Evolutionary conservation across 176 grass and related monocot species (phyloP), one percentile per base, ranked within the genome.

Genomic region (Carex parvula): DNA sequence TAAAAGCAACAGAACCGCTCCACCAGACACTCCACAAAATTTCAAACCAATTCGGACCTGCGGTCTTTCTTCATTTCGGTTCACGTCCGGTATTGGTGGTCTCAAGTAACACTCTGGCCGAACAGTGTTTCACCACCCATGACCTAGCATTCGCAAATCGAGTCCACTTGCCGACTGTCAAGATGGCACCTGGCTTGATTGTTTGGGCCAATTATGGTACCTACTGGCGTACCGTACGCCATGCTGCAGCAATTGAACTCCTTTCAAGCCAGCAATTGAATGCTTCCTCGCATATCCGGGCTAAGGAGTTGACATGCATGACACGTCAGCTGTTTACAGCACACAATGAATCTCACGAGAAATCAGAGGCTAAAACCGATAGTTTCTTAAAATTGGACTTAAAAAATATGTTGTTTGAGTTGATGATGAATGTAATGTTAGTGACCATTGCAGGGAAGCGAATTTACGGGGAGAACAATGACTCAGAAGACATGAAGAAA

Each of bases 141-240:
- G 85, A 87, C 79, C 48, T 87, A n/a, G 18, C 66, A 42, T 87
- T 87, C 22, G 62, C 85, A 60, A 87, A 73, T 33, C 79, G 85
- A 15, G 64, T 71, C 63, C 59, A 54, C 10, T 39, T 84, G 32
- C 81, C 52, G 18, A 32, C 52, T 6, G 81, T 67, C 50, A 33
- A 8, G 29, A 84, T 56, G 2, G 35, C 22, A 32, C 62, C 46
- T 17, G 32, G 57, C 0, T 52, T 48, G 8, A 84, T 84, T 37
- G 2, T 64, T 58, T 70, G 30, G 81, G 18, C 81, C 81, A 67
- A 67, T 37, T 67, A 84, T 14, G 39, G 39, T 39, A 8, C 81
- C 9, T 35, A 71, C 64, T 84, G 81, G 81, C 37, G 64, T 8
- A 71, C 33, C 10, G 2, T 84, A 1, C 62, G 30, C 29, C 64